Percentiles rank a stretch among this genome's conserved stretches.
Evolutionary conservation across 768 basidiomycete genomes (phyloP).

Genomic region (Collybia nuda): DNA sequence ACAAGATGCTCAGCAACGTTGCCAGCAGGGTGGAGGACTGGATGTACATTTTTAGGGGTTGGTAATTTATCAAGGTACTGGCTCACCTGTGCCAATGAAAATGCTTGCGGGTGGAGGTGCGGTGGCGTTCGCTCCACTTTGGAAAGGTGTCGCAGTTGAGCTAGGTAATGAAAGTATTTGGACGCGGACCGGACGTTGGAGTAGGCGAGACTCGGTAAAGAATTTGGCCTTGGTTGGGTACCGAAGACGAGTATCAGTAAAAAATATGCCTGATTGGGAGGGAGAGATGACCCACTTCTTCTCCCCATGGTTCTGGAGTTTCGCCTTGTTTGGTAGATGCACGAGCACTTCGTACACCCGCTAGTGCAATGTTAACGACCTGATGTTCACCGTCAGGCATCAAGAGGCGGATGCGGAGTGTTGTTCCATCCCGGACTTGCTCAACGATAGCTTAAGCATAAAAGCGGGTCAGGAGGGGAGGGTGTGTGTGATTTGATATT

Average conservation of each 20-base stretch:
- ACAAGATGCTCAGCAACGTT: conserved; percentile 93
- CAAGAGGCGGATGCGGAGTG: conserved; percentile 82
- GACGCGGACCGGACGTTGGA: conserved; percentile 77
- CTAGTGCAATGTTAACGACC: conserved; percentile 80
- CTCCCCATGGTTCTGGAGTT: conserved; percentile 78
- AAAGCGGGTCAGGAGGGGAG: conserved; percentile 7
- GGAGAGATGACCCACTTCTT: conserved; percentile 63
- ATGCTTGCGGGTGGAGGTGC: conserved; percentile 72
- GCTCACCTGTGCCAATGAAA: conserved; percentile 83
- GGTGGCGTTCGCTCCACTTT: conserved; percentile 48
- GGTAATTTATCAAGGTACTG: not conserved
- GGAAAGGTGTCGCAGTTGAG: conserved; percentile 79
- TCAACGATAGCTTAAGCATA: conserved; percentile 79
- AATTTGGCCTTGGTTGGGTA: conserved; percentile 71
- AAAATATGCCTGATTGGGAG: conserved; percentile 2
- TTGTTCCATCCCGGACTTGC: conserved; percentile 90
- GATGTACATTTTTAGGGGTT: conserved; percentile 1
- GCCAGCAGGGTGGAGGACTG: conserved; percentile 90
- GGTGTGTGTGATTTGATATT: not conserved
- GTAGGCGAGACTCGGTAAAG: conserved; percentile 87
- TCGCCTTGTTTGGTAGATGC: conserved; percentile 73
- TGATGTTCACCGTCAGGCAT: conserved; percentile 91
- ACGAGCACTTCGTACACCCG: conserved; percentile 78
- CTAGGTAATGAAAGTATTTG: conserved; percentile 80
- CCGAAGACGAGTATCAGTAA: too few species aligned